Percentiles rank a stretch among this genome's conserved stretches.
These are phyloP conservation scores for Dothistroma septosporum DNA, from an alignment of 2,329 filamentous ascomycete species.

Conservation along the genomic window DNA sequence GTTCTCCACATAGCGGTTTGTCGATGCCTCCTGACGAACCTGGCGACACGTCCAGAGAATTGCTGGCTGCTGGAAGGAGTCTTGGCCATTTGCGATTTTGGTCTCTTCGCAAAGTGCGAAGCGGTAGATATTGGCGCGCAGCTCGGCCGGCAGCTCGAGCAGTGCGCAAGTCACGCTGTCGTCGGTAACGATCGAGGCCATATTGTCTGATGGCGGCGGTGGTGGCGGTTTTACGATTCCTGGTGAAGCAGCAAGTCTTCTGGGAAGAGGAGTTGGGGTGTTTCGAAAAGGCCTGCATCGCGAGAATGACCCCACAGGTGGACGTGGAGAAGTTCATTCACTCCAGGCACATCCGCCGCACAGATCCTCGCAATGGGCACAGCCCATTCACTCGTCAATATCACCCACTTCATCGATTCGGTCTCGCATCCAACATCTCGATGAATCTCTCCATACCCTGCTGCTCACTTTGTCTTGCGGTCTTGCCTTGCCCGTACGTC, in stretches of 20 bases:
- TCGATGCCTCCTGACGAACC: slow-evolving; percentile 41
- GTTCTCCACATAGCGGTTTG: slow-evolving; percentile 46
- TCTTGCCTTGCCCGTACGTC: background rate
- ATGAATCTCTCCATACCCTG: background rate
- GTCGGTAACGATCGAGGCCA: background rate
- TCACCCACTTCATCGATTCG: background rate
- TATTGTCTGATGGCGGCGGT: background rate
- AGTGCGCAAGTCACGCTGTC: background rate
- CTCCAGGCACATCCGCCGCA: background rate
- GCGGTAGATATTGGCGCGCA: slow-evolving; percentile 45
- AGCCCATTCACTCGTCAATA: too few species aligned
- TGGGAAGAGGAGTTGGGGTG: background rate
- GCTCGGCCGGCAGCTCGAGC: slow-evolving; percentile 36
- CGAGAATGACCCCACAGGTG: background rate
- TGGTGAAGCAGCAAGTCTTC: background rate
- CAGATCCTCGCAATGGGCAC: too few species aligned
- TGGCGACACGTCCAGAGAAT: slow-evolving; percentile 44
- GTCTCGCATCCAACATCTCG: background rate
- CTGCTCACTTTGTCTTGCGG: background rate
- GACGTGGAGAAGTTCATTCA: background rate
- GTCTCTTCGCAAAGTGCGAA: slow-evolving; percentile 31
- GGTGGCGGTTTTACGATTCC: background rate
- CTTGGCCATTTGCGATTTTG: slow-evolving; percentile 33
- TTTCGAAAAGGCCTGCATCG: background rate
- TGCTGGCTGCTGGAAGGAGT: slow-evolving; percentile 34